Percentiles rank a stretch among this genome's conserved stretches.
These are phyloP conservation scores for Apostasia ramifera DNA, from an alignment of 106 monocot species.

Conservation along the genomic window DNA sequence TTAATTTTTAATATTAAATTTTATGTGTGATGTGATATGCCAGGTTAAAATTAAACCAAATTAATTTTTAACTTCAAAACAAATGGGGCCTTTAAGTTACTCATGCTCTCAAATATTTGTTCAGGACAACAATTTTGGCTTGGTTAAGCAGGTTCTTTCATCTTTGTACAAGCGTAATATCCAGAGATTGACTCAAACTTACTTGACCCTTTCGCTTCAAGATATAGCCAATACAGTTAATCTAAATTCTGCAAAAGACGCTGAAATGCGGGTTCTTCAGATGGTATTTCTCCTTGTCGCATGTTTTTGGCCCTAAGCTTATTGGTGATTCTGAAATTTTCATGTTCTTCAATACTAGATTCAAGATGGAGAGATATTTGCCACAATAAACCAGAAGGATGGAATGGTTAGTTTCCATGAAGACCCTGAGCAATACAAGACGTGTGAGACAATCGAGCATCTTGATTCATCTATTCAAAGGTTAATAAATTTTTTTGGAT, in stretches of 20 bases:
- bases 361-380: slow-evolving; percentile 95
- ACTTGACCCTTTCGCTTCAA: slow-evolving; percentile 89
- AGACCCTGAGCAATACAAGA: slow-evolving; percentile 98
- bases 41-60: too few species aligned
- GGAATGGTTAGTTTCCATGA: slow-evolving; percentile 99
- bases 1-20: too few species aligned
- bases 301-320: not conserved
- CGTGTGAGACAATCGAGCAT: slow-evolving; percentile 70
- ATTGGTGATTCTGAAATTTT: not conserved
- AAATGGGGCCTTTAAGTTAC: too few species aligned
- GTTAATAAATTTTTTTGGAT: slow-evolving; percentile 15
- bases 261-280: slow-evolving; percentile 90
- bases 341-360: slow-evolving; percentile 43
- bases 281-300: slow-evolving; percentile 54
- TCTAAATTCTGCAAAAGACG: slow-evolving; percentile 75
- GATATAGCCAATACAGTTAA: slow-evolving; percentile 88
- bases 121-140: slow-evolving; percentile 92
- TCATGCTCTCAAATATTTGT: slow-evolving; percentile 6
- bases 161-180: slow-evolving; percentile 95
- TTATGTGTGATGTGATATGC: too few species aligned
- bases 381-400: slow-evolving; percentile 97
- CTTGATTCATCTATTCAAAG: slow-evolving; percentile 87
- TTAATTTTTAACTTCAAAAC: too few species aligned
- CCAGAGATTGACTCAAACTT: slow-evolving; percentile 93
- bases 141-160: slow-evolving; percentile 87